Base-by-base conservation (phyloP, 2,329 filamentous ascomycete species). In the Fusarium sp. region DNA sequence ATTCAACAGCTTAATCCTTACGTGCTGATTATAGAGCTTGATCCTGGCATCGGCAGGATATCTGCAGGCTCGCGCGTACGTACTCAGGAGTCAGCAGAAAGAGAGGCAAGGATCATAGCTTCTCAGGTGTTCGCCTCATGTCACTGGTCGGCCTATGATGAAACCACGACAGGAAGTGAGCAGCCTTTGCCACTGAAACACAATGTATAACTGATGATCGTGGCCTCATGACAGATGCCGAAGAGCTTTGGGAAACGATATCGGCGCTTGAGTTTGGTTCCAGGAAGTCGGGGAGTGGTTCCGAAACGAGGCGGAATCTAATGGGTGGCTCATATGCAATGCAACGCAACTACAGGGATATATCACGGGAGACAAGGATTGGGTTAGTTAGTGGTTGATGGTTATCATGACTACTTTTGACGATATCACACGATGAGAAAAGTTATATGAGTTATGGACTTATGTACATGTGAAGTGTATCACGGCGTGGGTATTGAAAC, bases 251-350 rank as follows among this genome's bases (percentile, higher is more conserved):
- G 20, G 33, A 17, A 45, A 20, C 7, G 36, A 28, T 18, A 26
- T 15, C 13, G n/a, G 22, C 28, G 39, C 62, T 43, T 28, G 10
- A n/a, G 40, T 50, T 20, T 31, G 28, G 28, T 5, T 31, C 28
- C 28, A 31, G 10, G 28, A 45, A 28, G 18, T 22, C 13, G 34
- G 39, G 44, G 22, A 63, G 17, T 18, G 6, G 22, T 11, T 44
- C 45, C 46, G 53, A 24, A 13, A 55, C 43, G 55, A 66, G 63
- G 63, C 63, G 57, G 63, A 52, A 56, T 31, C 14, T 22, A 49
- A 55, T n/a, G 48, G 28, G 24, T 66, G 63, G 63, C 49, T 52
- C 26, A 40, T 38, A 42, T 63, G 56, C 20, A 57, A 39, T 52
- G 56, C 20, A 36, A 44, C 43, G 31, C 22, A 38, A 28, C 48